Evolutionary conservation across 495 filamentous ascomycete species (phyloP).

Genomic region (Talaromyces stipitatus): DNA sequence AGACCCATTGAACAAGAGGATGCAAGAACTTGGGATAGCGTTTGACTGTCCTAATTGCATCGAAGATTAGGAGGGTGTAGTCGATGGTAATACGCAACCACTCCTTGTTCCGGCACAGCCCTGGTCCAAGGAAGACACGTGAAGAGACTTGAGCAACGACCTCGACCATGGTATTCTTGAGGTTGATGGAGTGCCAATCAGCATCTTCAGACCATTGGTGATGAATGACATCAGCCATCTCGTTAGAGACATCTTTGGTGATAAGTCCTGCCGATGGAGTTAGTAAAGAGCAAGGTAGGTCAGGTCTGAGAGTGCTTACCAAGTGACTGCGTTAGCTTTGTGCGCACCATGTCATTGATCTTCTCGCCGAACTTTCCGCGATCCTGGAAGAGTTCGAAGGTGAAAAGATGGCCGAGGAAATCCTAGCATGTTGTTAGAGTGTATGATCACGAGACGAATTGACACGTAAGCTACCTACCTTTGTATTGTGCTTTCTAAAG

Average conservation of each 20-base stretch:
- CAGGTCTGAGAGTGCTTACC: neutral
- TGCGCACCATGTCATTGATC: conserved; percentile 32
- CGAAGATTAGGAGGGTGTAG: conserved; percentile 47
- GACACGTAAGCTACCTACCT: neutral
- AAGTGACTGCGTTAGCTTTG: conserved; percentile 41
- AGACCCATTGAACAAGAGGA: conserved; percentile 28
- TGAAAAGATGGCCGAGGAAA: conserved; percentile 29
- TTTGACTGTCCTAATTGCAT: conserved; percentile 21
- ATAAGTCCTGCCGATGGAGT: neutral
- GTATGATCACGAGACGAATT: neutral
- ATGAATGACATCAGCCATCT: conserved; percentile 22
- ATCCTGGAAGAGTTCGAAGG: conserved; percentile 37
- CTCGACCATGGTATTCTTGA: conserved; percentile 30
- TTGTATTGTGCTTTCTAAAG: neutral
- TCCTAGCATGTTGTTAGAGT: neutral
- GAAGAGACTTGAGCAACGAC: conserved; percentile 51
- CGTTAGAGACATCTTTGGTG: conserved; percentile 15
- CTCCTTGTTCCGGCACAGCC: conserved; percentile 43
- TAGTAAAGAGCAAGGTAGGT: neutral
- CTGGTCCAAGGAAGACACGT: conserved; percentile 49
- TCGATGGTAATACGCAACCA: conserved; percentile 51
- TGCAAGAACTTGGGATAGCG: conserved; percentile 29
- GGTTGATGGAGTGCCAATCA: conserved; percentile 15
- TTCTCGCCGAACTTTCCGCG: neutral
- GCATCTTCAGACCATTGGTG: conserved; percentile 18